phyloP scores from a whole-genome alignment of 495 filamentous ascomycete species.

The Penicillium cataractarum region DNA sequence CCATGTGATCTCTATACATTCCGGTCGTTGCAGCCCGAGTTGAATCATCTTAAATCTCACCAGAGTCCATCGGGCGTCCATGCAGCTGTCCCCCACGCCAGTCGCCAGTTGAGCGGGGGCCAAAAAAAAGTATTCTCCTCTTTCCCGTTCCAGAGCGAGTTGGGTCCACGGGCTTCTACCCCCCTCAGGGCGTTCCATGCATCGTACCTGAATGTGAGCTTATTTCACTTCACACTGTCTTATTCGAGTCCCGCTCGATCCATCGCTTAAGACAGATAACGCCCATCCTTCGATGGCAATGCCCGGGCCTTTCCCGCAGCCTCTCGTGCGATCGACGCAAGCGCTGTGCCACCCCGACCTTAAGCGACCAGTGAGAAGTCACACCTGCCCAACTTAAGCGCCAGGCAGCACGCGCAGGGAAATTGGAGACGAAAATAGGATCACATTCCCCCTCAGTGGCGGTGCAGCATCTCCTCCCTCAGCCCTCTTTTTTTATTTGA shows the following conservation, averaged over 20 bases:
- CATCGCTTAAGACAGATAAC: slow-evolving; percentile 1
- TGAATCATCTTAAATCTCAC: slow-evolving; percentile 1
- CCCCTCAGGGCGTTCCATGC: slow-evolving; percentile 10
- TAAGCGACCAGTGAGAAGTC: slow-evolving; percentile 22
- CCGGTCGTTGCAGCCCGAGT: slow-evolving; percentile 5
- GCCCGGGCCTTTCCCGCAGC: slow-evolving; percentile 17
- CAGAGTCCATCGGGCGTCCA: slow-evolving; percentile 27
- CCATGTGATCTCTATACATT: too few relatives aligned
- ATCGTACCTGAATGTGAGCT: slow-evolving; percentile 15
- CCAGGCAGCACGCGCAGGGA: slow-evolving; percentile 35
- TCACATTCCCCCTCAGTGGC: slow-evolving; percentile 21
- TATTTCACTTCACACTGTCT: neutral
- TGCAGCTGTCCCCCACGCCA: slow-evolving; percentile 26
- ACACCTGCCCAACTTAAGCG: slow-evolving; percentile 38
- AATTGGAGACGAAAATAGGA: slow-evolving; percentile 30
- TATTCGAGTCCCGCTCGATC: slow-evolving; percentile 5
- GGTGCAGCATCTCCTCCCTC: slow-evolving; percentile 3
- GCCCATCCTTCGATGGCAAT: slow-evolving; percentile 15
- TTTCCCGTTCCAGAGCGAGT: slow-evolving; percentile 13
- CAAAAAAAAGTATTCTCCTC: slow-evolving; percentile 14
- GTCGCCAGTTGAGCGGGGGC: slow-evolving; percentile 23
- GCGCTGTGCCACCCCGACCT: slow-evolving; percentile 19
- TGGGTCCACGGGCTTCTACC: neutral
- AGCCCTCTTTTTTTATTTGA: slow-evolving; percentile 1
- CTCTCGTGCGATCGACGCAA: slow-evolving; percentile 22